Conservation (phyloP, 228 moss, liverwort and hornwort species). For the Sphagnum fallax region DNA sequence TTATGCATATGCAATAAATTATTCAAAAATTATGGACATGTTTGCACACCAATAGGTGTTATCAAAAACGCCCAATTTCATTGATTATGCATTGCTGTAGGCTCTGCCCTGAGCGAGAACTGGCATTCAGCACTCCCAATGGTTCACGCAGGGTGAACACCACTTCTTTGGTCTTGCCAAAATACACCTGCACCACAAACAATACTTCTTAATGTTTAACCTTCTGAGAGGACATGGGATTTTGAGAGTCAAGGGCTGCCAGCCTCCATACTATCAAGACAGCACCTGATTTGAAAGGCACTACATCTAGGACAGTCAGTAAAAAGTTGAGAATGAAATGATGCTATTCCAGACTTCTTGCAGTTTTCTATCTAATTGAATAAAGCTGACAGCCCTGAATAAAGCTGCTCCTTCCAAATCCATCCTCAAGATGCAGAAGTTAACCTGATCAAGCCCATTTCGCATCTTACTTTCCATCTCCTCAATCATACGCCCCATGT, state of each 20-base stretch:
- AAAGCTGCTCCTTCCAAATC: not conserved
- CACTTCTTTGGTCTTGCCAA: slow-evolving; percentile 98
- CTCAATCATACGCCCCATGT: slow-evolving; percentile 86
- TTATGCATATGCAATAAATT: too few species aligned
- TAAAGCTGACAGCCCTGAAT: not conserved
- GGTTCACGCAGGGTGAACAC: slow-evolving; percentile 81
- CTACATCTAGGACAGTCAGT: too few species aligned
- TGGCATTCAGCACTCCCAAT: slow-evolving; percentile 61
- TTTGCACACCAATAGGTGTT: not conserved
- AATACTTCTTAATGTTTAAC: not conserved
- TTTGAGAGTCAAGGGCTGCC: too few species aligned
- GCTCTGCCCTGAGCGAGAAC: slow-evolving; percentile 57
- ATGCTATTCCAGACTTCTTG: too few species aligned
- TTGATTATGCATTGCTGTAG: slow-evolving; percentile 71
- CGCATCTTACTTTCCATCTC: slow-evolving; percentile 98
- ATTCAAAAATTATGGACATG: not conserved
- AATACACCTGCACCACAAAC: slow-evolving; percentile 67
- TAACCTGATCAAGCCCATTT: slow-evolving; percentile 92
- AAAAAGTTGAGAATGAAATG: too few species aligned
- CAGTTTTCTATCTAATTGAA: too few species aligned
- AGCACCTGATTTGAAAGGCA: too few species aligned
- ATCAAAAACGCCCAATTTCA: slow-evolving; percentile 37
- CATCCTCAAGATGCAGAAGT: not conserved
- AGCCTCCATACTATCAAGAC: too few species aligned
- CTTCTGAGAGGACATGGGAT: too few species aligned